Conservation (phyloP, 208 protist genomes). For the Wallacemonas sp. region DNA sequence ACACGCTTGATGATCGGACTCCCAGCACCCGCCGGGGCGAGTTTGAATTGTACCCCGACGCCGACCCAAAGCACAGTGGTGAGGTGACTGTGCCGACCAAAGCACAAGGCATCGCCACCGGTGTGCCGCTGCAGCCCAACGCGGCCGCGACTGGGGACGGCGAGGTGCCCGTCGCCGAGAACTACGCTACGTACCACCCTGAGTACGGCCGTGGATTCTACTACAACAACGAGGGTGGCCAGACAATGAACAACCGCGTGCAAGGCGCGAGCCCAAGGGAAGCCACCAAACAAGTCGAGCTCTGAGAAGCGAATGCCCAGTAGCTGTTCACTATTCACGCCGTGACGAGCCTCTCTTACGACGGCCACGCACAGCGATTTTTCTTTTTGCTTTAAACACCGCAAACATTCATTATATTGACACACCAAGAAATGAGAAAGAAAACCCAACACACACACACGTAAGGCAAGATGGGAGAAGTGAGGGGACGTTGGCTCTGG, state of each 20-base stretch:
- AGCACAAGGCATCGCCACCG: not conserved
- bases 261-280: not conserved
- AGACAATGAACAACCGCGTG: not conserved
- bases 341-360: no score
- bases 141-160: not conserved
- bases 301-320: no score
- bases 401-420: no score
- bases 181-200: conserved; percentile 8
- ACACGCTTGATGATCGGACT: not conserved
- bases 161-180: not conserved
- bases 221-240: not conserved
- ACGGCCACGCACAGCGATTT: no score
- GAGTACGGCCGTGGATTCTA: conserved; percentile 3
- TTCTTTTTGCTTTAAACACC: no score
- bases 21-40: not conserved
- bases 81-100: not conserved
- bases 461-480: no score
- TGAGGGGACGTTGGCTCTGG: no score
- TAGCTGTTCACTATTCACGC: no score
- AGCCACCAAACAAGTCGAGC: no score
- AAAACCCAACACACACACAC: no score
- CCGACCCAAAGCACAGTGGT: no score
- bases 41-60: not conserved
- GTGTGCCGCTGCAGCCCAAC: not conserved
- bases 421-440: no score